Base-by-base conservation (phyloP, 164 flowering plant genomes). In the Taxillus chinensis region DNA sequence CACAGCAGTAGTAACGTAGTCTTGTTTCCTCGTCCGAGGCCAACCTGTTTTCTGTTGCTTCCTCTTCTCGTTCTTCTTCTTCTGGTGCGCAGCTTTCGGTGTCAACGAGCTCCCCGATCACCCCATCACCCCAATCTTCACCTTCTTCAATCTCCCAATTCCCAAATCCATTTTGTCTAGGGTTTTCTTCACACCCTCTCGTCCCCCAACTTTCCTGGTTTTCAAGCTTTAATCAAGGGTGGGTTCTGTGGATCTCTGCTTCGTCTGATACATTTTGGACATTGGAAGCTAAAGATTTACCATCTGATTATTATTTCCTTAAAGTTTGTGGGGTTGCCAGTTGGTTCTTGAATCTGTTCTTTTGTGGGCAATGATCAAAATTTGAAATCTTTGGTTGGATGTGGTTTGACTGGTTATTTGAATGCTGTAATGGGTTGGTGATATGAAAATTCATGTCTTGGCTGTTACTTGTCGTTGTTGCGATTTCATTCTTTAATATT, bases 361-460 rank as follows among this genome's bases (percentile, higher is more conserved):
- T 41, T 51, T 5, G 3, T 51, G 56, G 45, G 64, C 41, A 40
- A 3, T 40, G 57, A n/a, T 52, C n/a, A 50, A 53, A 41, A 8
- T 62, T 62, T 51, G 64, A 62, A 46, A n/a, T 62, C 46, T 62
- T 15, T 14, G 56, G 41, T n/a, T 16, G 27, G 7, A 39, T 40
- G n/a, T n/a, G 8, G 39, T 27, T 27, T 27, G 27, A 27, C 27
- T 3, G 64, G 11, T 51, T 50, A 5, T 50, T 41, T 8, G 41
- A 6, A 41, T 56, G 15, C 49, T 62, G 50, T 37, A 17, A 5
- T 50, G 9, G 10, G 41, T 16, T 50, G 3, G 12, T 48, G 13
- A 11, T 48, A 27, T 27, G 27, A 27, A 27, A 27, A 0, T 27
- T 27, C 27, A 27, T 27, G 27, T 27, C 27, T 27, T 27, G 27